These are phyloP conservation scores for Nymphaea thermarum DNA, from an alignment of 164 flowering plant species.

Conservation along the genomic window DNA sequence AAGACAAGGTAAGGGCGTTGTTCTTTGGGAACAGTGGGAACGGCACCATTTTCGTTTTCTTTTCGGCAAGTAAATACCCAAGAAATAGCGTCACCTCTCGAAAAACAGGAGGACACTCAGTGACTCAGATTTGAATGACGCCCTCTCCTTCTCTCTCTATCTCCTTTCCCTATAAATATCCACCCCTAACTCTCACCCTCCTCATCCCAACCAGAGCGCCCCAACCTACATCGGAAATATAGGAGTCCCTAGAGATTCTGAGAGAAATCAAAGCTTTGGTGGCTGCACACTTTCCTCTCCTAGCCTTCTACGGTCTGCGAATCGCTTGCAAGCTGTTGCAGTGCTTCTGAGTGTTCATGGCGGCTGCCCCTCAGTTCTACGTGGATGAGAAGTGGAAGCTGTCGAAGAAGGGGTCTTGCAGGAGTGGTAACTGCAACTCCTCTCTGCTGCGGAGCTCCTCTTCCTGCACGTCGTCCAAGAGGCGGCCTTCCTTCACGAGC, in stretches of 20 bases:
- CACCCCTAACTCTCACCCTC: background rate
- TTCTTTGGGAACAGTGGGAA: no score
- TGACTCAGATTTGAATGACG: no score
- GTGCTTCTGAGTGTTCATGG: background rate
- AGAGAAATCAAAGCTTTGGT: background rate
- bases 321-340: no score
- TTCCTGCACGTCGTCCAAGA: background rate
- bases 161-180: background rate
- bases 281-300: no score
- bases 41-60: no score
- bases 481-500: constrained; percentile 14
- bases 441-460: background rate
- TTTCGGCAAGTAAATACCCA: no score
- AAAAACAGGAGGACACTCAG: no score
- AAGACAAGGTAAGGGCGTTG: no score
- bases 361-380: constrained; percentile 17
- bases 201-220: background rate
- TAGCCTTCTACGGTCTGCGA: no score
- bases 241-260: background rate
- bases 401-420: constrained; percentile 37
- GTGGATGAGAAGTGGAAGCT: constrained; percentile 65
- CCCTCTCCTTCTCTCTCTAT: no score
- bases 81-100: no score
- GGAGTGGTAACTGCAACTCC: background rate
- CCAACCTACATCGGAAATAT: no score